Evolutionary conservation across 163 green algal species (phyloP).

Genomic region (Trebouxia gelatinosa): DNA sequence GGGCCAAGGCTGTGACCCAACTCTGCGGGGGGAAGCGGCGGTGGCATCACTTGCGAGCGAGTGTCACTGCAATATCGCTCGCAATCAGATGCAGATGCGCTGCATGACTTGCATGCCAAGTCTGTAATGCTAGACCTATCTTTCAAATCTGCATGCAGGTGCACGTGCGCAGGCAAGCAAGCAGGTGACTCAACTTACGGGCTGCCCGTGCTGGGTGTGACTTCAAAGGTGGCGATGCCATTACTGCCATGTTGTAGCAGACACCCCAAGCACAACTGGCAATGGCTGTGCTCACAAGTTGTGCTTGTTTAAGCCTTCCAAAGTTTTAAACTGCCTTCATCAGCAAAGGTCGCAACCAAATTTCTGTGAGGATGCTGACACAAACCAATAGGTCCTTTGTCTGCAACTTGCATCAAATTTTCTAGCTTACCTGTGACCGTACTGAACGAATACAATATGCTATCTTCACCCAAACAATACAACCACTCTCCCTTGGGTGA

Average conservation of each 20-base stretch:
- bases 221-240: no score
- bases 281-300: neutral
- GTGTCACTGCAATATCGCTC: no score
- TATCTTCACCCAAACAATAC: conserved; percentile 89
- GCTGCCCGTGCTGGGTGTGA: no score
- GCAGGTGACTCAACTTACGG: no score
- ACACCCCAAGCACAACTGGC: neutral
- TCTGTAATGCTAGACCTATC: no score
- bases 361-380: conserved; percentile 92
- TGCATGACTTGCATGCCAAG: no score
- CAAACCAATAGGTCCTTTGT: conserved; percentile 88
- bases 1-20: neutral
- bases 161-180: no score
- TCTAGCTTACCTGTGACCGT: conserved; percentile 78
- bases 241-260: neutral
- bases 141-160: no score
- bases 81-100: no score
- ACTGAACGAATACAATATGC: conserved; percentile 87
- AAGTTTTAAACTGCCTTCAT: conserved; percentile 81
- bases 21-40: conserved; percentile 4
- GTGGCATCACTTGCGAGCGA: neutral
- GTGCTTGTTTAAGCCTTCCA: conserved; percentile 73
- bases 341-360: conserved; percentile 83
- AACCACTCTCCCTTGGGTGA: conserved; percentile 87
- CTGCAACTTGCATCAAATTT: conserved; percentile 80